These are phyloP conservation scores for Hordeum marinum DNA, from an alignment of 176 grass and related monocot species.

Conservation along the genomic window DNA sequence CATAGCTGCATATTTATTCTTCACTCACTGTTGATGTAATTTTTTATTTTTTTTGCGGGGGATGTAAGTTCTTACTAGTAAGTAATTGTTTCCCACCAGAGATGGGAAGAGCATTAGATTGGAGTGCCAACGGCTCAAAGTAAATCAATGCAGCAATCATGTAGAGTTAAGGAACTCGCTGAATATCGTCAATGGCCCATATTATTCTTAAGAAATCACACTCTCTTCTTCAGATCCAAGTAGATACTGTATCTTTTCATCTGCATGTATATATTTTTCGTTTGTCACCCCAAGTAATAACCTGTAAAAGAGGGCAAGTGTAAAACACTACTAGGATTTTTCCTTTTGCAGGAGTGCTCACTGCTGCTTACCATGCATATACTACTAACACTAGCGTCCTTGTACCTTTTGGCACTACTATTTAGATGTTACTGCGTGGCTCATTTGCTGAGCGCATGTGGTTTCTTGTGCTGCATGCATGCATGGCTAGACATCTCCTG, in stretches of 20 bases:
- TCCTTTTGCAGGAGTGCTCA: not conserved
- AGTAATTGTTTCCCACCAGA: not conserved
- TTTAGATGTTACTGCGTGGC: slow-evolving; percentile 34
- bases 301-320: not conserved
- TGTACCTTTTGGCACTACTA: slow-evolving; percentile 26
- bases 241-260: not conserved
- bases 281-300: slow-evolving; percentile 5
- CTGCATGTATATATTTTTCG: not conserved
- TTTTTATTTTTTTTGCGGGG: too few species aligned
- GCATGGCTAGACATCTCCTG: slow-evolving; percentile 20
- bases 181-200: not conserved
- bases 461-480: slow-evolving; percentile 13
- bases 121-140: not conserved
- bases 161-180: not conserved
- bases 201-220: not conserved
- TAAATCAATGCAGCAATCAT: not conserved
- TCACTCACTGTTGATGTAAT: not conserved
- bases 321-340: not conserved
- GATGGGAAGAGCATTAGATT: not conserved
- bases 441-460: not conserved
- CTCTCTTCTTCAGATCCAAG: not conserved
- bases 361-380: slow-evolving; percentile 6
- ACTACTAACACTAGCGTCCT: not conserved
- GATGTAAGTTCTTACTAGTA: slow-evolving; percentile 15
- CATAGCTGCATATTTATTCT: not conserved